phyloP scores from a whole-genome alignment of 1,139 yeast species.

The Blastobotrys ciferrii region DNA sequence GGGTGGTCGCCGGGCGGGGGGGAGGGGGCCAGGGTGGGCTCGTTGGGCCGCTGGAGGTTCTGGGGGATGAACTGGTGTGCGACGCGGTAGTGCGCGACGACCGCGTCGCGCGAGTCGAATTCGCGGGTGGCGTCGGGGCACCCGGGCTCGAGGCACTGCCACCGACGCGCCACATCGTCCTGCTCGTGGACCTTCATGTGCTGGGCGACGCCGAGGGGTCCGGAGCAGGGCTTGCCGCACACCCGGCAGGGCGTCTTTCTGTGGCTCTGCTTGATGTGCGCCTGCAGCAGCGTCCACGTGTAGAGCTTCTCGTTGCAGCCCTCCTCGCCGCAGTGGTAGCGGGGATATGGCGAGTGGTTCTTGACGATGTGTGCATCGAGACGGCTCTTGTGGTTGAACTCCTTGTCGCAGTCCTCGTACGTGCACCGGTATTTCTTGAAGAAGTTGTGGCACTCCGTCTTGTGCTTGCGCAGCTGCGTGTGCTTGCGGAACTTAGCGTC shows the following conservation, averaged over 20 bases:
- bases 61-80: slow-evolving; percentile 39
- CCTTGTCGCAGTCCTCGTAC: slow-evolving; percentile 34
- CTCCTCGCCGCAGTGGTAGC: slow-evolving; percentile 51
- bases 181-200: slow-evolving; percentile 48
- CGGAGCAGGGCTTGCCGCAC: slow-evolving; percentile 76
- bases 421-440: slow-evolving; percentile 34
- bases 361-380: slow-evolving; percentile 36
- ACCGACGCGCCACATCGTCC: slow-evolving; percentile 17
- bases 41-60: slow-evolving; percentile 16
- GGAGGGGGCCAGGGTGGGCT: slow-evolving; percentile 7
- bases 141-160: slow-evolving; percentile 24
- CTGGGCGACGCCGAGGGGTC: slow-evolving; percentile 63
- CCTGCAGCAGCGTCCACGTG: slow-evolving; percentile 75
- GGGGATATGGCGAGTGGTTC: slow-evolving; percentile 32
- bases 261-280: slow-evolving; percentile 70
- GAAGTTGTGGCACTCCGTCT: slow-evolving; percentile 54
- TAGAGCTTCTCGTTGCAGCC: slow-evolving; percentile 64
- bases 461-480: slow-evolving; percentile 74
- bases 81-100: slow-evolving; percentile 45
- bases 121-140: slow-evolving; percentile 15
- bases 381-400: slow-evolving; percentile 34
- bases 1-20: slow-evolving; percentile 12
- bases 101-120: slow-evolving; percentile 32
- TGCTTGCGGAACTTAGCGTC: slow-evolving; percentile 68
- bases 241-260: slow-evolving; percentile 63